Conservation (phyloP, 441 rosid genomes). For the Theobroma grandiflorum region DNA sequence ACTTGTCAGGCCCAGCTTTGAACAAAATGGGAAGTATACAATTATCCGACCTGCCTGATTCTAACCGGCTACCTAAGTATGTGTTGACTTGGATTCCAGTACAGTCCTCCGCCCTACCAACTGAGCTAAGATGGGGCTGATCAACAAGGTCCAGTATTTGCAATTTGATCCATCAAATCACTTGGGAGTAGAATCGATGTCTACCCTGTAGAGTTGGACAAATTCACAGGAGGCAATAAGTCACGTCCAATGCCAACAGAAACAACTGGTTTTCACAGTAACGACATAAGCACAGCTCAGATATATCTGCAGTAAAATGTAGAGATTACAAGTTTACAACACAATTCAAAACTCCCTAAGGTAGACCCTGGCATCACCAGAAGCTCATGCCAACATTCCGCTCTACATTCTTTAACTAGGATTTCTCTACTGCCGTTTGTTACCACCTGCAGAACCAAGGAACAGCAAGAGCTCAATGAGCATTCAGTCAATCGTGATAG, state of each 20-base stretch:
- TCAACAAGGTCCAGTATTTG: neutral
- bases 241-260: neutral
- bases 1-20: neutral
- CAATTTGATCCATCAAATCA: neutral
- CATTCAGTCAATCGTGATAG: neutral
- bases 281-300: neutral
- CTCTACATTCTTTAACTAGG: neutral
- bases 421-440: neutral
- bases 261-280: neutral
- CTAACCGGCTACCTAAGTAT: constrained; percentile 3
- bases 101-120: constrained; percentile 14
- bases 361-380: neutral
- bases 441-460: neutral
- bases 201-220: too few relatives aligned
- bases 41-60: constrained; percentile 5
- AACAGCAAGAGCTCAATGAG: neutral
- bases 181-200: neutral
- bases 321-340: neutral
- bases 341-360: neutral
- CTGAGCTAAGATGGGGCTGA: neutral
- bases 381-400: neutral
- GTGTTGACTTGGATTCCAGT: neutral
- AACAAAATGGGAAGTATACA: neutral
- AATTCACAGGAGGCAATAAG: neutral
- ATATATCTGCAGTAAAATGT: neutral